Evolutionary conservation across 2,329 filamentous ascomycete genomes (phyloP).

Genomic region (Claviceps paspali): DNA sequence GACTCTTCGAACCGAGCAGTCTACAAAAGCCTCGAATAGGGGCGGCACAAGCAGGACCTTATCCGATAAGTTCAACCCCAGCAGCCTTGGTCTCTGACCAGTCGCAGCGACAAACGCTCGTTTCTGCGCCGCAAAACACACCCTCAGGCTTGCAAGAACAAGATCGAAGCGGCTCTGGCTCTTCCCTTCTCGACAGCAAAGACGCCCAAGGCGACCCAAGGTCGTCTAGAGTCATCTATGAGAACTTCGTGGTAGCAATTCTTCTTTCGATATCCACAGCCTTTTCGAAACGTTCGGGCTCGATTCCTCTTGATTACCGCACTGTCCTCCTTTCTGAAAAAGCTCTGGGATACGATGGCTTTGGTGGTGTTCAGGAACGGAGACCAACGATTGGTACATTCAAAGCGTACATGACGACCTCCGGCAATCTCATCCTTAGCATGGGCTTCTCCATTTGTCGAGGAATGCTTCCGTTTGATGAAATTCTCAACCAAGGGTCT

Average conservation of each 20-base stretch:
- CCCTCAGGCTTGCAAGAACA: conserved; percentile 10
- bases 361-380: conserved; percentile 8
- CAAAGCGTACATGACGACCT: conserved; percentile 39
- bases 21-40: conserved; percentile 29
- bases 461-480: conserved; percentile 31
- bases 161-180: conserved; percentile 14
- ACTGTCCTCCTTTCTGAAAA: conserved; percentile 30
- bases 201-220: conserved; percentile 7
- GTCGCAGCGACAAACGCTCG: conserved; percentile 12
- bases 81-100: conserved; percentile 24
- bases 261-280: conserved; percentile 33
- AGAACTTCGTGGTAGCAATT: conserved; percentile 38
- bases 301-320: conserved; percentile 37
- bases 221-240: conserved; percentile 30
- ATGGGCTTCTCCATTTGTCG: conserved; percentile 31
- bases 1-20: conserved; percentile 32
- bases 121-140: conserved; percentile 6
- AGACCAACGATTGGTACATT: conserved; percentile 31
- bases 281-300: conserved; percentile 32
- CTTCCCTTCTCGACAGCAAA: conserved; percentile 13
- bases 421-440: conserved; percentile 35
- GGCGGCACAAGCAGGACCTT: conserved; percentile 25
- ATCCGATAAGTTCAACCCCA: conserved; percentile 31
- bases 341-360: conserved; percentile 6
- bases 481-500: conserved; percentile 24